Evolutionary conservation across 768 basidiomycete species (phyloP), one percentile per base, ranked within the genome.

Genomic region (Paxillus ammoniavirescens): DNA sequence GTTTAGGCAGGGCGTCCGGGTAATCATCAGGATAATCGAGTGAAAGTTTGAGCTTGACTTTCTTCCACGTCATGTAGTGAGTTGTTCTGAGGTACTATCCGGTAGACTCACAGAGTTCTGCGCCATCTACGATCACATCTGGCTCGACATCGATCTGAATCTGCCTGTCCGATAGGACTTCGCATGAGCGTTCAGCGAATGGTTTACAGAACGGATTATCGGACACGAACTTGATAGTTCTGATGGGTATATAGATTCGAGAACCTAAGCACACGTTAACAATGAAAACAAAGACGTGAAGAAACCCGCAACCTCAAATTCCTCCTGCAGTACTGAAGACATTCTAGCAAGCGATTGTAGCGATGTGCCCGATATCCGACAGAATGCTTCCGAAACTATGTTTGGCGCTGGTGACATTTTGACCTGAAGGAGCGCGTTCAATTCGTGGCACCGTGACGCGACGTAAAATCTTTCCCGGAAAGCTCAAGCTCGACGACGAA

Each of bases 161-260:
- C 64, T 88, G 81, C 62, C 78, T 83, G 66, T 93, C 88, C 61
- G 91, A 92, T 66, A 89, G 66, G 79, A 89, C 96, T 98, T 89
- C 62, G 54, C 62, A 72, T 72, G 71, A 72, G 68, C 74, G 58
- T 60, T 84, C 73, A 86, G 81, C 70, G 59, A 64, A 65, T 51
- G 56, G 65, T 64, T 60, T 47, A 58, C 59, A 61, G 59, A 61
- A 63, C 60, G 66, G 57, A 55, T 63, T 66, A 64, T 65, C 63
- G 60, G 63, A 61, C 59, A 89, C 93, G 67, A 75, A 97, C 95
- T 89, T 65, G 87, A 81, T 53, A 97, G 76, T 71, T 98, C 96
- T 59, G 91, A 87, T 5, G 96, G 93, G 70, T 96, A 98, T 69
- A 98, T 98, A 3, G 93, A 87, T 74, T 96, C 93, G 61, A 98